Percentiles rank a stretch among this genome's conserved stretches.
Evolutionary conservation across 306 rosid genomes (phyloP).

Genomic region (Citrullus mucosospermus): DNA sequence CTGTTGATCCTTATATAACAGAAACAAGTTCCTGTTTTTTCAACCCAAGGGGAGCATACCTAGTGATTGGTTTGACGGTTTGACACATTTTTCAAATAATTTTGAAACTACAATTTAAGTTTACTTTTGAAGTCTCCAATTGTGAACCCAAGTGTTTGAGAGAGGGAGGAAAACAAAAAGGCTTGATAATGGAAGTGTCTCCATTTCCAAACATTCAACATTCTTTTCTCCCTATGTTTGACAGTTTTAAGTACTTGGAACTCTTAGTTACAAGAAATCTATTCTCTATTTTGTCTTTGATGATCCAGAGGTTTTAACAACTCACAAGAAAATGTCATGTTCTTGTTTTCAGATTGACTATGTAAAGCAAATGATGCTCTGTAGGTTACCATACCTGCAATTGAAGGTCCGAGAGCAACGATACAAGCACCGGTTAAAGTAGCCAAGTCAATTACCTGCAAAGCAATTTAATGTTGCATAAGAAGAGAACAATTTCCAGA

Average conservation of each 20-base stretch:
- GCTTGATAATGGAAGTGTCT: neutral
- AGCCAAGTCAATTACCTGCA: conserved; percentile 86
- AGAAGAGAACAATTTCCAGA: conserved; percentile 5
- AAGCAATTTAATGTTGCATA: conserved; percentile 15
- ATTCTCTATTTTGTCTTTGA: neutral
- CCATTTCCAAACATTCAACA: neutral
- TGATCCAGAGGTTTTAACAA: neutral
- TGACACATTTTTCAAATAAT: neutral
- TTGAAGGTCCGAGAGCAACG: conserved; percentile 86
- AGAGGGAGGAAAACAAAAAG: neutral
- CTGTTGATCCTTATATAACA: neutral
- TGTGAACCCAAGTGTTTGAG: neutral
- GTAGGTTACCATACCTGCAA: conserved; percentile 49
- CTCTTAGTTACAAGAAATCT: neutral
- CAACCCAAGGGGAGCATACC: neutral
- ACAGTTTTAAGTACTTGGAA: neutral
- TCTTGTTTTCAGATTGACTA: neutral
- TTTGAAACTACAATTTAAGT: neutral
- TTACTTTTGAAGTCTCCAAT: neutral
- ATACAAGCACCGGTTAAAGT: conserved; percentile 89
- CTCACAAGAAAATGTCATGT: neutral
- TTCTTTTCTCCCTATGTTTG: neutral
- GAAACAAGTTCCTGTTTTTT: neutral
- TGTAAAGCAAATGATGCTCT: neutral
- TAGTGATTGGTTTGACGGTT: neutral